Evolutionary conservation across 306 rosid genomes (phyloP), one percentile per base, ranked within the genome.

Genomic region (Leucaena leucocephala): DNA sequence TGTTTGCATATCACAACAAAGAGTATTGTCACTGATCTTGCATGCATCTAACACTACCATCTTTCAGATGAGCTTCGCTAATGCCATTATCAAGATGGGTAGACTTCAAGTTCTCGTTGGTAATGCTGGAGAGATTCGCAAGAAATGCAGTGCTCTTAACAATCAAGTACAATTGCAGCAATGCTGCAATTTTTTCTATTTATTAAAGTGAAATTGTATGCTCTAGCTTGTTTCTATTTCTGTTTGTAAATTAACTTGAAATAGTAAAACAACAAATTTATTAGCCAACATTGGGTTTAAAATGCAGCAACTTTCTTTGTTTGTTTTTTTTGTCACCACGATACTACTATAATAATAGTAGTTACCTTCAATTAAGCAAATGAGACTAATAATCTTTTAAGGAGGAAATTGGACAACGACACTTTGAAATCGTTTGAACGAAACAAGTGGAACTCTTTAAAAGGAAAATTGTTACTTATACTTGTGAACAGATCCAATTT

Each of bases 131-230:
- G 78, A 86, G 59, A 84, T 86, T 46, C 81, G 82, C 13, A 78
- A 75, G 57, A 78, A 81, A 39, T 81, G 87, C n/a, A 49, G 80
- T 8, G 80, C 70, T 78, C 75, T 86, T 13, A 86, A 75, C 61
- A 38, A 63, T 15, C 36, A 35, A 35, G 7, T 54, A 54, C 6
- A 8, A 7, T 4, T 12, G 17, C n/a, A 4, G 8, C 8, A 13
- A 13, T 11, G 39, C 16, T 59, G 66, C 65, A 58, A 21, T 10
- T 59, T 10, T 59, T 22, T 59, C 0, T 48, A 4, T 14, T 48
- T 46, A 9, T 48, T 7, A 55, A 7, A 7, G 5, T 4, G 7
- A 22, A 58, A 58, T 58, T 22, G 36, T 59, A 27, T 11, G 0
- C 27, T 27, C 27, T 27, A 27, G 17, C 14, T 27, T 59, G 17